Percentiles rank a stretch among this genome's conserved stretches.
Conservation (phyloP, 257 asterid genomes). For the Salvia rosmarinus region DNA sequence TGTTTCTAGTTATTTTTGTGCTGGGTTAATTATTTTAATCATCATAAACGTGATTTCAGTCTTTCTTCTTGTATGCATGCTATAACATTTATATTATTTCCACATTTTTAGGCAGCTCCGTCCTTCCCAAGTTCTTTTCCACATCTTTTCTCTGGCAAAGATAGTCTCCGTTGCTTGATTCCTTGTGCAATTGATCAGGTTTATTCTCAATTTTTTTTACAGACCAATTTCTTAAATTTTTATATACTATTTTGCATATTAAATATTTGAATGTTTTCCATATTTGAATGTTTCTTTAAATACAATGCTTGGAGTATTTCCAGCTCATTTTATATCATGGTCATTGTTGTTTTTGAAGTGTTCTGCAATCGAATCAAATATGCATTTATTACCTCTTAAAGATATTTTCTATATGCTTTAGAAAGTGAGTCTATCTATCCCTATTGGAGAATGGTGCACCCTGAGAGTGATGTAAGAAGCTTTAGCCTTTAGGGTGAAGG, state of each 20-base stretch:
- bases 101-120: conserved; percentile 76
- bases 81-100: conserved; percentile 22
- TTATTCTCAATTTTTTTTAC: conserved; percentile 33
- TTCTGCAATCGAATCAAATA: not conserved
- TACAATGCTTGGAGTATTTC: not conserved
- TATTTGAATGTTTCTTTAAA: not conserved
- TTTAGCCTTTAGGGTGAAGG: not conserved
- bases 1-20: not conserved
- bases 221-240: not conserved
- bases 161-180: conserved; percentile 80
- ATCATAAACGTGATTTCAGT: conserved; percentile 11
- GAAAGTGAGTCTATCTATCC: conserved; percentile 12
- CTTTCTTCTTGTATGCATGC: conserved; percentile 22
- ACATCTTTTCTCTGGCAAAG: conserved; percentile 76
- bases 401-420: not conserved
- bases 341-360: not conserved
- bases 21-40: not conserved
- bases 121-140: conserved; percentile 96
- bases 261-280: too few relatives aligned
- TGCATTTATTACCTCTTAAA: not conserved
- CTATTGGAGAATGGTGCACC: not conserved
- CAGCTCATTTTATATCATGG: not conserved
- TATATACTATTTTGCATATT: not conserved
- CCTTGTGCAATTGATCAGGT: conserved; percentile 99
- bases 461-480: not conserved